Evolutionary conservation across 1,284 basidiomycete genomes (phyloP), one percentile per base, ranked within the genome.

Genomic region (Grifola frondosa): DNA sequence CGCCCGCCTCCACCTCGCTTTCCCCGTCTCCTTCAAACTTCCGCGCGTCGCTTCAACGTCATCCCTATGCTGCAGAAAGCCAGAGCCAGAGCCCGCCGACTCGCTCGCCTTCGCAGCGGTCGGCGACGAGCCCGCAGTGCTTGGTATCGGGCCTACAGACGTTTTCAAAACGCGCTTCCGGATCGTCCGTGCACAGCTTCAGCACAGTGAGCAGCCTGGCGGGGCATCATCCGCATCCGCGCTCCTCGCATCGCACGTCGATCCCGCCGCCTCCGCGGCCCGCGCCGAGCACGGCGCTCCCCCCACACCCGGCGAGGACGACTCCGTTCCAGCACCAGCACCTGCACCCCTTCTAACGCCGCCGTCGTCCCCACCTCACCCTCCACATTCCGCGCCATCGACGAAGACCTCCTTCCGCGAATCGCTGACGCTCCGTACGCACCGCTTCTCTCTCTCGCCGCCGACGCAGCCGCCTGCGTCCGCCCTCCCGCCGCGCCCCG

Each of bases 261-360:
- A 73, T 83, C 59, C 82, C 81, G 2, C 82, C 82, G 8, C 84
- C 85, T 3, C 77, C 75, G 37, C 77, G 81, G 10, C 85, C 85
- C 25, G 76, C 81, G 5, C 85, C 85, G 0, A 80, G 71, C 15
- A 74, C 73, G 41, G 83, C 85, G 7, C 75, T 83, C 10, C 84
- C 85, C 22, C 83, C 3, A 59, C 58, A 12, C 49, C 59, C 2
- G 43, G 37, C 6, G 40, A 49, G 6, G 46, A 65, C 23, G 51
- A 49, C 28, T 53, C 63, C 31, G 42, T 58, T 20, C 49, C 61
- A 22, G 51, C 60, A 2, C 57, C 65, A 3, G 49, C 57, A 32
- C 42, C 62, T 17, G 51, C 63, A 22, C 47, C 63, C 8, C 48
- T 56, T 19, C 42, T 58, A 9, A 41, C 23, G 8, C 49, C 41